Conservation (phyloP, 2,329 filamentous ascomycete species). For the Penicillium sp. region DNA sequence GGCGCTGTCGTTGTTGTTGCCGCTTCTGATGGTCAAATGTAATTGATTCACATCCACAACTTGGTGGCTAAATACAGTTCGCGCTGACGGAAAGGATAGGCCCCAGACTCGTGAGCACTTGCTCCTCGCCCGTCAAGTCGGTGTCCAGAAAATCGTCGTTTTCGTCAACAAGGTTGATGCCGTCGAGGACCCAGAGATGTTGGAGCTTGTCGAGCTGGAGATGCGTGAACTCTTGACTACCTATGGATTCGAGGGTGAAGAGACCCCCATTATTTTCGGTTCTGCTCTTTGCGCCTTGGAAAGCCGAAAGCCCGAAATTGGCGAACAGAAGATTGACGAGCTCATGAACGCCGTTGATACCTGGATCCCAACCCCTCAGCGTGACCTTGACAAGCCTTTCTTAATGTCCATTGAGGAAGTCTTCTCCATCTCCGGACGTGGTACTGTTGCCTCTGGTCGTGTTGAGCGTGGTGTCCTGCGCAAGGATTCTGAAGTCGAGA, state of each 20-base stretch:
- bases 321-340: conserved; percentile 81
- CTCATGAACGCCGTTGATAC: conserved; percentile 83
- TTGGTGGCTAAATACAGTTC: not conserved
- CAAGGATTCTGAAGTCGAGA: conserved; percentile 90
- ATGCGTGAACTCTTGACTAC: conserved; percentile 93
- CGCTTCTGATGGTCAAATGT: conserved; percentile 97
- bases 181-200: conserved; percentile 96
- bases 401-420: conserved; percentile 96
- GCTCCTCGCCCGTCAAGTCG: conserved; percentile 94
- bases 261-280: conserved; percentile 94
- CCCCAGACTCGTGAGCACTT: conserved; percentile 98
- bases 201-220: conserved; percentile 99
- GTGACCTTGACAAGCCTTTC: conserved; percentile 97
- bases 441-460: conserved; percentile 93
- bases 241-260: conserved; percentile 97
- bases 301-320: conserved; percentile 80
- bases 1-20: conserved; percentile 98
- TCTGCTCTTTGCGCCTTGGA: conserved; percentile 95
- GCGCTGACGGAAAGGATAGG: conserved; percentile 38
- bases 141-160: conserved; percentile 95
- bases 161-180: conserved; percentile 99
- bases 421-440: conserved; percentile 87
- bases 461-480: conserved; percentile 94
- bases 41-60: conserved; percentile 22
- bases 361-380: conserved; percentile 94